Conservation (phyloP, 1,284 basidiomycete genomes). For the Papiliotrema flavescens region DNA sequence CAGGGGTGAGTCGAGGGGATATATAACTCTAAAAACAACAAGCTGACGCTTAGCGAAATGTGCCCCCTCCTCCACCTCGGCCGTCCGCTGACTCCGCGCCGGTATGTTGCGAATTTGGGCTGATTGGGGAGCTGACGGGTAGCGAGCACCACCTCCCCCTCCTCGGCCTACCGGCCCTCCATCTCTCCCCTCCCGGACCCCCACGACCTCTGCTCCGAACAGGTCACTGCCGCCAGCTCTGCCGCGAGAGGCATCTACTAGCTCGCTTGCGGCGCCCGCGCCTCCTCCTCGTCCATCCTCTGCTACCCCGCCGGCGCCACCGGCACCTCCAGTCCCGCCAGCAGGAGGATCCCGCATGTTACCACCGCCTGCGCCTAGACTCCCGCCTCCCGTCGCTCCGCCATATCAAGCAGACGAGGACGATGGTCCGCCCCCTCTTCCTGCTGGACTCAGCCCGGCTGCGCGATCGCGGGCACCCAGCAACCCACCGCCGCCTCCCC, state of each 20-base stretch:
- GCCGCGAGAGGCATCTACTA: constrained; percentile 6
- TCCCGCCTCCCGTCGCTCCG: constrained; percentile 17
- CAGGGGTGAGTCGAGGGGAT: constrained; percentile 16
- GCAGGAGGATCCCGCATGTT: constrained; percentile 49
- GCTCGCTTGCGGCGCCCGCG: constrained; percentile 19
- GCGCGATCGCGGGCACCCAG: not conserved
- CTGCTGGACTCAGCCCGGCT: constrained; percentile 15
- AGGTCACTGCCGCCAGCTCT: constrained; percentile 27
- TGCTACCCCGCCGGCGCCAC: constrained; percentile 61
- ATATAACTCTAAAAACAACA: not conserved
- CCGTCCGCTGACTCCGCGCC: constrained; percentile 48
- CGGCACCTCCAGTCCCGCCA: constrained; percentile 56
- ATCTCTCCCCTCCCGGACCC: constrained; percentile 30
- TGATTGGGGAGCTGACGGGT: constrained; percentile 18
- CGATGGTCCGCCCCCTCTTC: constrained; percentile 23
- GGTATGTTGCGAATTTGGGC: constrained; percentile 8
- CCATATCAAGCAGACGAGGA: constrained; percentile 16
- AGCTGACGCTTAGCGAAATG: constrained; percentile 18
- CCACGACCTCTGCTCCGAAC: constrained; percentile 20
- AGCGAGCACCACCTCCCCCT: constrained; percentile 44
- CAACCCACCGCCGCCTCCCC: constrained; percentile 12
- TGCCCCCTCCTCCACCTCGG: constrained; percentile 47
- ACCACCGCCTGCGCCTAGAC: constrained; percentile 23
- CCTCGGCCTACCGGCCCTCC: constrained; percentile 44
- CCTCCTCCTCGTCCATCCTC: constrained; percentile 23